Evolutionary conservation across 352 stramenopile genomes (phyloP).

Genomic region (Ophiocytium majus): DNA sequence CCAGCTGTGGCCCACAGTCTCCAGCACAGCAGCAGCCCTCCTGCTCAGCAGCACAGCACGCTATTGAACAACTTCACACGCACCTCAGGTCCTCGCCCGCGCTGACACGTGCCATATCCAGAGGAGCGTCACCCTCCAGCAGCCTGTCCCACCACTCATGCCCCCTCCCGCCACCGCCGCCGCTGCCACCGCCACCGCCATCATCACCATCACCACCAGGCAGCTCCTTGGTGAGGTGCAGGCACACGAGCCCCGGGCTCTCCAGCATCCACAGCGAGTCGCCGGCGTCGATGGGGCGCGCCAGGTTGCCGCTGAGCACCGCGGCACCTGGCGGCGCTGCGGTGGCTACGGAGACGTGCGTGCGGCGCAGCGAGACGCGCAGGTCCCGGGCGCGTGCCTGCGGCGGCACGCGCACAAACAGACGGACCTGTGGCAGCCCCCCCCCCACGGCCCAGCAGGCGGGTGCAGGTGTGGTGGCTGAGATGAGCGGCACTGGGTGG

Average conservation of each 20-base stretch:
- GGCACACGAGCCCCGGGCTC: constrained; percentile 24
- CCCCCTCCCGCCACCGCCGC: neutral
- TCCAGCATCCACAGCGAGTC: constrained; percentile 49
- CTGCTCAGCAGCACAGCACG: neutral
- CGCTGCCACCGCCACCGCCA: neutral
- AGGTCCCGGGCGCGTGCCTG: constrained; percentile 28
- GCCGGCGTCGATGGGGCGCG: constrained; percentile 32
- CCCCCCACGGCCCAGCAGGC: no score
- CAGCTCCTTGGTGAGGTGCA: constrained; percentile 52
- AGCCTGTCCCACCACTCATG: constrained; percentile 42
- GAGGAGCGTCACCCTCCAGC: constrained; percentile 34
- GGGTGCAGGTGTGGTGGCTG: no score
- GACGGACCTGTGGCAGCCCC: constrained; percentile 42
- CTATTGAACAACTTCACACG: neutral
- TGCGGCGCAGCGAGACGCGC: constrained; percentile 25
- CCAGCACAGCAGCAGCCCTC: neutral
- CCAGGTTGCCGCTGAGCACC: constrained; percentile 26
- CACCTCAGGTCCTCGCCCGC: constrained; percentile 16
- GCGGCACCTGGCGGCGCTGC: neutral
- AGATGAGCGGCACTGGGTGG: no score
- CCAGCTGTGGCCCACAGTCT: neutral
- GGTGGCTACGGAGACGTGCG: constrained; percentile 22
- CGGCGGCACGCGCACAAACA: constrained; percentile 31
- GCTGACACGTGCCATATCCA: constrained; percentile 29
- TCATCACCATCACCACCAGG: neutral